phyloP scores from a whole-genome alignment of 2,329 filamentous ascomycete genomes.

The Rutstroemia sp. region DNA sequence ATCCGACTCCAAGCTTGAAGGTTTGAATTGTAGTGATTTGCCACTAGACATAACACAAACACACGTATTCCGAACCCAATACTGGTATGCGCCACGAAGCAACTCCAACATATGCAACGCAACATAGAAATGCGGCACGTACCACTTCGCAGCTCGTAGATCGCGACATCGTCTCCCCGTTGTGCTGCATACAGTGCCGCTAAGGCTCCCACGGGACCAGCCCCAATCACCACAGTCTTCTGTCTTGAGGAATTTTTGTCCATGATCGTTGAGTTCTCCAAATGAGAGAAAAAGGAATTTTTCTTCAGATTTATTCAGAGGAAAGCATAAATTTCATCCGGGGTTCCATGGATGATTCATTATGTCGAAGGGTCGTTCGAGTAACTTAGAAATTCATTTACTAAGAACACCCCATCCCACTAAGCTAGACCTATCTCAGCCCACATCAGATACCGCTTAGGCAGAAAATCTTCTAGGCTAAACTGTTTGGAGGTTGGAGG shows the following conservation, averaged over 20 bases:
- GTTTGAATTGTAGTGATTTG: background rate
- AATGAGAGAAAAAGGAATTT: background rate
- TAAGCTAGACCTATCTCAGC: background rate
- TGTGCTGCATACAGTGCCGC: conserved; percentile 88
- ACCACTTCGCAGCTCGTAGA: conserved; percentile 93
- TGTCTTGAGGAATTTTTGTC: conserved; percentile 13
- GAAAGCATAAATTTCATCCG: background rate
- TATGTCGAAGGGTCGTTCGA: background rate
- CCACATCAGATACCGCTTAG: background rate
- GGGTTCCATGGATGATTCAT: background rate
- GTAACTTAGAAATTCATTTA: background rate
- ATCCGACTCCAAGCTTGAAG: too few species aligned
- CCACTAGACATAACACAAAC: background rate
- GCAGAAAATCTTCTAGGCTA: background rate
- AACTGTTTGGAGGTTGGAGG: background rate
- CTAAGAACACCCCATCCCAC: background rate
- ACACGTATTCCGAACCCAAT: background rate
- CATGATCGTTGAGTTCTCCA: background rate
- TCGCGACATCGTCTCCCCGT: conserved; percentile 80
- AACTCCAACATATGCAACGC: background rate
- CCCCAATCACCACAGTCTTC: conserved; percentile 72
- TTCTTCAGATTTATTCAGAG: background rate
- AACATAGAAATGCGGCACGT: conserved; percentile 32
- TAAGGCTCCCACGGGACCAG: conserved; percentile 86
- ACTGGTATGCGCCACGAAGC: background rate